Evolutionary conservation across 176 grass and related monocot species (phyloP).

Genomic region (Elymus sibiricus): DNA sequence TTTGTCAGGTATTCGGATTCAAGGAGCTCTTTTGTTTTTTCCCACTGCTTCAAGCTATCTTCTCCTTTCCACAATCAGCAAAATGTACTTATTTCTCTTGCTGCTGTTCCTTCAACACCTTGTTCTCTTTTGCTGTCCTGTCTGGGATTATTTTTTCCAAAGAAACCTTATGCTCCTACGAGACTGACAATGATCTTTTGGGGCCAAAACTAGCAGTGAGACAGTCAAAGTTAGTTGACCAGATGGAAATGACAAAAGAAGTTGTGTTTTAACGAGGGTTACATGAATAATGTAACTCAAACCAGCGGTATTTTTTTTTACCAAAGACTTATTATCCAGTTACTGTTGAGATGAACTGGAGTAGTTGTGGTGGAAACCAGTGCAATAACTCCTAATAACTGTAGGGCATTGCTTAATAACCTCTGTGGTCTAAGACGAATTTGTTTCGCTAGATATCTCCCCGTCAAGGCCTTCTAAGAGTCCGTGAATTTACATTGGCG

Average conservation of each 20-base stretch:
- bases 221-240: neutral
- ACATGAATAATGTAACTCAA: neutral
- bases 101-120: neutral
- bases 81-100: neutral
- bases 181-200: neutral
- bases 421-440: conserved; percentile 10
- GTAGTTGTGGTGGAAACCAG: neutral
- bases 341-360: neutral
- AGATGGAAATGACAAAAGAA: neutral
- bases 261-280: neutral
- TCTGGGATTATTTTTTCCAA: neutral
- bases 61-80: neutral
- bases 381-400: conserved; percentile 11
- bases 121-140: neutral
- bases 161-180: neutral
- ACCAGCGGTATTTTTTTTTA: neutral
- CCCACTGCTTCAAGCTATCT: neutral
- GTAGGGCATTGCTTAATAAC: neutral
- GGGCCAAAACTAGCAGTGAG: neutral
- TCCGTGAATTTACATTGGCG: conserved; percentile 86
- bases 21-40: neutral
- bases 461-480: conserved; percentile 91
- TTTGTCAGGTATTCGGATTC: conserved; percentile 17
- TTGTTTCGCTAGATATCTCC: conserved; percentile 74
- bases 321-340: neutral